phyloP scores from a whole-genome alignment of 441 rosid species.

The Eutrema salsugineum region DNA sequence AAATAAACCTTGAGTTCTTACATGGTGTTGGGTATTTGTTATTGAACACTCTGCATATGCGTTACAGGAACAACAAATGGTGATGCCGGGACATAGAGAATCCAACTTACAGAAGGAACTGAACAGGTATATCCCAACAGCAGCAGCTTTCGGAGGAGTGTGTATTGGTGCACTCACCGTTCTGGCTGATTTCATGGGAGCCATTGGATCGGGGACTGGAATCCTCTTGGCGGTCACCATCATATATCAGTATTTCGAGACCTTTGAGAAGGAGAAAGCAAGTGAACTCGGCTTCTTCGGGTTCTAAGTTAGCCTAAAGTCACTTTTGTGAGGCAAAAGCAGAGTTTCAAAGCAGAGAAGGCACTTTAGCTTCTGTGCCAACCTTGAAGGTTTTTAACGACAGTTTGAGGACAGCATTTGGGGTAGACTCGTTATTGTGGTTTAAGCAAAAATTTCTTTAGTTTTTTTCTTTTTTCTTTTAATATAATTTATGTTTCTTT shows the following conservation, averaged over 20 bases:
- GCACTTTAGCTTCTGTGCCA: slow-evolving; percentile 58
- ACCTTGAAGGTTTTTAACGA: neutral
- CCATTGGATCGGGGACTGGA: slow-evolving; percentile 69
- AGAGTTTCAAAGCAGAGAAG: slow-evolving; percentile 47
- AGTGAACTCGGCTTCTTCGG: slow-evolving; percentile 93
- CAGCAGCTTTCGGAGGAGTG: slow-evolving; percentile 72
- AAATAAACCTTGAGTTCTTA: neutral
- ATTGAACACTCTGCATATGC: neutral
- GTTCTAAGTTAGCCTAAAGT: slow-evolving; percentile 34
- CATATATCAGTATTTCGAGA: slow-evolving; percentile 91
- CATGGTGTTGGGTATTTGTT: neutral
- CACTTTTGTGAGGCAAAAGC: slow-evolving; percentile 6
- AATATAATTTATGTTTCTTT: slow-evolving; percentile 3
- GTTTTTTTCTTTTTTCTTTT: neutral
- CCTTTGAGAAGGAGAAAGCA: slow-evolving; percentile 95
- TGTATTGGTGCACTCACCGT: slow-evolving; percentile 71
- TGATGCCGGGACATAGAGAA: slow-evolving; percentile 94
- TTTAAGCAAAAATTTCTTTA: slow-evolving; percentile 15
- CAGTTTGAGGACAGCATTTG: slow-evolving; percentile 14
- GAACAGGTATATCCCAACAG: slow-evolving; percentile 84
- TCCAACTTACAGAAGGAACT: slow-evolving; percentile 84
- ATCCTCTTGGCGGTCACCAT: slow-evolving; percentile 76
- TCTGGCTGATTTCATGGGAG: slow-evolving; percentile 91
- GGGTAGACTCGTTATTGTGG: slow-evolving; percentile 10
- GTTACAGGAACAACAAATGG: slow-evolving; percentile 94